Evolutionary conservation across 305 asterid species (phyloP).

Genomic region (Petunia hybrid): DNA sequence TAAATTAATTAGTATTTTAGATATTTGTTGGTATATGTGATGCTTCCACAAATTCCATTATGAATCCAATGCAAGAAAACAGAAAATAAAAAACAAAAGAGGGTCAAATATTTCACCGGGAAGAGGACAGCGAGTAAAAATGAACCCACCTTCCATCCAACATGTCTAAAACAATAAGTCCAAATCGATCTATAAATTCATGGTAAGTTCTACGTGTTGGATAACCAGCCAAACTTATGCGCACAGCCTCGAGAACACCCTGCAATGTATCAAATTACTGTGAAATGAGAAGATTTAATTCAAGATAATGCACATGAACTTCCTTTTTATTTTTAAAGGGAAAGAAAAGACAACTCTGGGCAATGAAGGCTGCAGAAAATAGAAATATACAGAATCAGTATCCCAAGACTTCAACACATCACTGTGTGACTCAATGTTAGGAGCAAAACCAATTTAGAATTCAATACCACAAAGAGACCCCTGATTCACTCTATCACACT

Average conservation of each 20-base stretch:
- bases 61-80: constrained; percentile 19
- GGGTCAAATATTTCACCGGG: constrained; percentile 33
- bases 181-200: constrained; percentile 96
- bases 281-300: constrained; percentile 13
- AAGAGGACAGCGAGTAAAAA: too few species aligned
- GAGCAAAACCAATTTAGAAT: background rate
- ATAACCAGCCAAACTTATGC: constrained; percentile 98
- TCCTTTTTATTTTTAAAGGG: constrained; percentile 21
- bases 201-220: constrained; percentile 95
- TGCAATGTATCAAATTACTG: constrained; percentile 46
- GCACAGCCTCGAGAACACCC: constrained; percentile 99
- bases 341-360: constrained; percentile 7
- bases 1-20: constrained; percentile 3
- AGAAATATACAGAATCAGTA: background rate
- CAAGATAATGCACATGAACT: constrained; percentile 21
- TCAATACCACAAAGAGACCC: constrained; percentile 12
- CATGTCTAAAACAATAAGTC: constrained; percentile 80
- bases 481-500: background rate
- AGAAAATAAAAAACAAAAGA: constrained; percentile 1
- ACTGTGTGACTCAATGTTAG: constrained; percentile 9
- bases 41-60: constrained; percentile 7
- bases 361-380: background rate
- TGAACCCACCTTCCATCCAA: constrained; percentile 79
- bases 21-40: constrained; percentile 1
- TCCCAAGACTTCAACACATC: constrained; percentile 18